Conservation (phyloP, 1,139 yeast species). For the Blastobotrys malaysiensis region DNA sequence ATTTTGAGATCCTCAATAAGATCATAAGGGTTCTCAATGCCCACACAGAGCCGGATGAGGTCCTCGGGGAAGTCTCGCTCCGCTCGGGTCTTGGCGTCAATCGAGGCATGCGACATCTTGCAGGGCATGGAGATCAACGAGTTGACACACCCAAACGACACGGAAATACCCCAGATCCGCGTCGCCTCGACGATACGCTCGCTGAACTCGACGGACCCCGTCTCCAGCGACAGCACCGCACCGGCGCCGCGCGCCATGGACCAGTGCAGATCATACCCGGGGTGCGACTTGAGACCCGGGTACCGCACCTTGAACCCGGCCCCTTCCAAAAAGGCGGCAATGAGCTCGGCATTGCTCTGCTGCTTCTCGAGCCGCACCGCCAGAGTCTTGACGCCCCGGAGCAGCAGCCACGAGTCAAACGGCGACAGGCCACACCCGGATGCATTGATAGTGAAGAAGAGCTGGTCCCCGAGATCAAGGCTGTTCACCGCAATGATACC, state of each 20-base stretch:
- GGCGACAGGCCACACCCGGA: conserved; percentile 91
- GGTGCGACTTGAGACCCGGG: conserved; percentile 78
- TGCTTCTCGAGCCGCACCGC: conserved; percentile 83
- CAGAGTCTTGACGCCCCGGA: conserved; percentile 82
- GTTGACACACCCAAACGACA: conserved; percentile 91
- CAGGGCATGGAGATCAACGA: conserved; percentile 90
- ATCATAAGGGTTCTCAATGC: conserved; percentile 67
- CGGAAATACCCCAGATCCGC: conserved; percentile 80
- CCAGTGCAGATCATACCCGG: conserved; percentile 72
- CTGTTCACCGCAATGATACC: conserved; percentile 75
- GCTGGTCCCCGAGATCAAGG: conserved; percentile 55
- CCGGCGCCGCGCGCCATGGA: conserved; percentile 82
- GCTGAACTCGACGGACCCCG: conserved; percentile 63
- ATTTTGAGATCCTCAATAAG: conserved; percentile 63
- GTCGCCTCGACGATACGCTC: conserved; percentile 73
- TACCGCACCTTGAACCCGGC: conserved; percentile 65
- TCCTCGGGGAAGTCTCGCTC: conserved; percentile 92
- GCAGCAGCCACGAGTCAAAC: conserved; percentile 81
- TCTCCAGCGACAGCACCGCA: conserved; percentile 83
- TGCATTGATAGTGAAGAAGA: conserved; percentile 77
- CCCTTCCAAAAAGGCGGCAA: conserved; percentile 66
- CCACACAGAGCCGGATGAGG: conserved; percentile 79
- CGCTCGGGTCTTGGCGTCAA: conserved; percentile 77
- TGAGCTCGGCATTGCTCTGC: conserved; percentile 66
- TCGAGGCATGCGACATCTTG: conserved; percentile 94